Percentiles rank a stretch among this genome's conserved stretches.
Conservation (phyloP, 108 stramenopile genomes). For the Cylindrotheca fusiformis region DNA sequence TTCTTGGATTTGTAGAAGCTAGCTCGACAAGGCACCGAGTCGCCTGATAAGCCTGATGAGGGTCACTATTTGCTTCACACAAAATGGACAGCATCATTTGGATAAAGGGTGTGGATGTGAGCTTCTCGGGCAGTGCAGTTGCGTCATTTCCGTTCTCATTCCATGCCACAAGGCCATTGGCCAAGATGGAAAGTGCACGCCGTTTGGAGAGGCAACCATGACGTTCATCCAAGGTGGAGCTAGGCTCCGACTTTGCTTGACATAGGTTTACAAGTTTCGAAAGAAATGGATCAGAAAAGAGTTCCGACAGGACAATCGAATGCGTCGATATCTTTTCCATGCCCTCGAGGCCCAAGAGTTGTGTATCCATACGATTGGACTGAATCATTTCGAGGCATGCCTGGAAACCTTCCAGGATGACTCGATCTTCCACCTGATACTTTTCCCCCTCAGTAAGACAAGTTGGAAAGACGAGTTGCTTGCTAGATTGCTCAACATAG, state of each 20-base stretch:
- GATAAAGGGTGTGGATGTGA: neutral
- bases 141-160: neutral
- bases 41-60: neutral
- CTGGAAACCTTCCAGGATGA: neutral
- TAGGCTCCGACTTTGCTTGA: neutral
- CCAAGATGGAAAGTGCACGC: neutral
- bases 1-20: neutral
- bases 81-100: no score
- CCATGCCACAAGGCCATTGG: neutral
- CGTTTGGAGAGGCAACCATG: neutral
- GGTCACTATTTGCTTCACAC: neutral
- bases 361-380: neutral
- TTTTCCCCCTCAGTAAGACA: neutral
- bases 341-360: neutral
- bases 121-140: neutral
- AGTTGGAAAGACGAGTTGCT: neutral
- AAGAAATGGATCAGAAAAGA: neutral
- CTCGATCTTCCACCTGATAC: no score
- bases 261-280: neutral
- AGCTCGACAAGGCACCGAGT: neutral
- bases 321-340: neutral
- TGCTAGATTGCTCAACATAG: neutral
- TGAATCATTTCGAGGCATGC: neutral
- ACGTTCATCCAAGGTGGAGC: neutral
- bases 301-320: neutral